Percentiles rank a stretch among this genome's conserved stretches.
Conservation (phyloP, 208 protist species). For the Leishmania martiniquensis region DNA sequence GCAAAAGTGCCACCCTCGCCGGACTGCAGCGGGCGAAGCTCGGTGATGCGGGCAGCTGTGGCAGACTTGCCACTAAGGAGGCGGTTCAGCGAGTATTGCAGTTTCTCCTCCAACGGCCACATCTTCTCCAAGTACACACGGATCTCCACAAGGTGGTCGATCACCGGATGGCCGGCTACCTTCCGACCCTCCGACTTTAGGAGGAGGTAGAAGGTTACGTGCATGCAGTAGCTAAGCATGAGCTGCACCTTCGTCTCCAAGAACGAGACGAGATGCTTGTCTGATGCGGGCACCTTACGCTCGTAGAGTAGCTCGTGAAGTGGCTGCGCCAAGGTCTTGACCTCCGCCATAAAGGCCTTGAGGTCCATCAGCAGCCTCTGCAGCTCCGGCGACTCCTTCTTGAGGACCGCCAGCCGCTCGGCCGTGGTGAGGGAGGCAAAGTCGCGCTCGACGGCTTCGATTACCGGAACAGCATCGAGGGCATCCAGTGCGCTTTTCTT, state of each 20-base stretch:
- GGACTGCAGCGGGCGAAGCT: slow-evolving; percentile 71
- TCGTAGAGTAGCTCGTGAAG: slow-evolving; percentile 85
- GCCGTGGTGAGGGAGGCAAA: slow-evolving; percentile 83
- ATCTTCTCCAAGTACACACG: slow-evolving; percentile 96
- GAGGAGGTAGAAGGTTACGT: slow-evolving; percentile 94
- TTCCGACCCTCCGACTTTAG: slow-evolving; percentile 93
- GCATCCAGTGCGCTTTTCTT: slow-evolving; percentile 29
- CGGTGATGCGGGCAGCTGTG: slow-evolving; percentile 58
- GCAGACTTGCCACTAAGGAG: slow-evolving; percentile 87
- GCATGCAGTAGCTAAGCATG: slow-evolving; percentile 96
- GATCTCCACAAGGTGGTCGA: slow-evolving; percentile 93
- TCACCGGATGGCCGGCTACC: slow-evolving; percentile 93
- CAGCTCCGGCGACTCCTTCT: slow-evolving; percentile 92
- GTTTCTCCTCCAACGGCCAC: slow-evolving; percentile 94
- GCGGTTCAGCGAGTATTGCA: slow-evolving; percentile 96
- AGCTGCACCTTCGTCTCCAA: slow-evolving; percentile 93
- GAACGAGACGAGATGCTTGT: slow-evolving; percentile 87
- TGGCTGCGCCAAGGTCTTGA: slow-evolving; percentile 85
- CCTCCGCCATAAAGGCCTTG: slow-evolving; percentile 82
- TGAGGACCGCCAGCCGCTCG: slow-evolving; percentile 86
- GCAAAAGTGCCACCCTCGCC: slow-evolving; percentile 33
- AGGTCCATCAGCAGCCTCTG: slow-evolving; percentile 91
- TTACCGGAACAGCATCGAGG: slow-evolving; percentile 63
- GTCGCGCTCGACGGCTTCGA: slow-evolving; percentile 91
- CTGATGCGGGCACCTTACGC: slow-evolving; percentile 64